phyloP scores from a whole-genome alignment of 441 rosid genomes.

The Pelargonium myrrhifolium region DNA sequence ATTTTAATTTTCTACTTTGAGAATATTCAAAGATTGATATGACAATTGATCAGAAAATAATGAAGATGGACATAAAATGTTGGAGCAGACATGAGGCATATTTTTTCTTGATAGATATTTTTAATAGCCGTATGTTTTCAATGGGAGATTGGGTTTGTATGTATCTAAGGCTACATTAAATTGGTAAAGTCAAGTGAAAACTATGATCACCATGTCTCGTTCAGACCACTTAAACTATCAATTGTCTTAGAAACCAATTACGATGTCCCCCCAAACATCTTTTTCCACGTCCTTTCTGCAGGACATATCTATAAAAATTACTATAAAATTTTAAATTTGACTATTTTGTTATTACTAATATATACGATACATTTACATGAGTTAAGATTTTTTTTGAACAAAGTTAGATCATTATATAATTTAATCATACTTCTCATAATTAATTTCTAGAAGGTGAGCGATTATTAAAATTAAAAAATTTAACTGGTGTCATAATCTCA shows the following conservation, averaged over 20 bases:
- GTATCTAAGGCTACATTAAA: slow-evolving; percentile 23
- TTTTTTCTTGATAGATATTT: slow-evolving; percentile 17
- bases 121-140: background rate
- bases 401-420: too few species aligned
- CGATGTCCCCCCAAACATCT: background rate
- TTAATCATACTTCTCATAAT: too few species aligned
- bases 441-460: too few species aligned
- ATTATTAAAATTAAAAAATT: too few species aligned
- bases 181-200: slow-evolving; percentile 27
- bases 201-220: slow-evolving; percentile 27
- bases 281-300: background rate
- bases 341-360: too few species aligned
- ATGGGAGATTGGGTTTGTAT: slow-evolving; percentile 35
- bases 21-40: background rate
- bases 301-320: background rate
- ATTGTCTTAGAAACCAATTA: background rate
- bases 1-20: too few species aligned
- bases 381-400: too few species aligned
- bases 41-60: background rate
- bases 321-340: background rate
- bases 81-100: slow-evolving; percentile 29
- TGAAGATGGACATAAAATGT: background rate
- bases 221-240: background rate
- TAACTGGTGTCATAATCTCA: too few species aligned
- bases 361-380: too few species aligned